A percentile compares a stretch with the other conserved stretches of the same genome.
These are phyloP conservation scores for Epithemia pelagica DNA, from an alignment of 108 stramenopile genomes.

Conservation along the genomic window DNA sequence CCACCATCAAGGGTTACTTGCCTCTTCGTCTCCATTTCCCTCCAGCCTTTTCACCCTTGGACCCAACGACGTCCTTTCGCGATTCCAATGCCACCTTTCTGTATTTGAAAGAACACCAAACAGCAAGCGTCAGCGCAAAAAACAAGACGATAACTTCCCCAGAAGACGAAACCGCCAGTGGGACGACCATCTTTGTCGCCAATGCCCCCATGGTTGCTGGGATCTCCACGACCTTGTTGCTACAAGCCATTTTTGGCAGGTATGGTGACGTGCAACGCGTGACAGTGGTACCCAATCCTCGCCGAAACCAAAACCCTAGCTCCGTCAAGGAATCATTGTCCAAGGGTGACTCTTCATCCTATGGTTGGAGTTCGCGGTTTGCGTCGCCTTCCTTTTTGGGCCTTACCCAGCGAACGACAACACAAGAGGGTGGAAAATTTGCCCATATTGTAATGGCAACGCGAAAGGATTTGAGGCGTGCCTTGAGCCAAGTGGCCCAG, in stretches of 20 bases:
- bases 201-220: conserved; percentile 72
- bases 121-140: conserved; percentile 8
- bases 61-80: not conserved
- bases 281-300: conserved; percentile 71
- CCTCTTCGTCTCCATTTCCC: conserved; percentile 67
- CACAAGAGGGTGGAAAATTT: conserved; percentile 29
- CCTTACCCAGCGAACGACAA: conserved; percentile 12
- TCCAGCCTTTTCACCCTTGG: not conserved
- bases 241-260: conserved; percentile 57
- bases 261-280: conserved; percentile 63
- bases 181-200: conserved; percentile 71
- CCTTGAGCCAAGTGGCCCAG: conserved; percentile 33
- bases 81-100: conserved; percentile 40
- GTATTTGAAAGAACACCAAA: conserved; percentile 67
- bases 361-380: conserved; percentile 19
- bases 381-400: conserved; percentile 21
- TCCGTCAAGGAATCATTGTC: not conserved
- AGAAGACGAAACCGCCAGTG: conserved; percentile 3
- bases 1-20: conserved; percentile 85
- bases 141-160: not conserved
- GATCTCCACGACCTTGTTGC: conserved; percentile 49
- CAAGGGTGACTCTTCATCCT: too few species aligned
- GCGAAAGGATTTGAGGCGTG: conserved; percentile 55
- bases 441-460: conserved; percentile 77
- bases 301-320: conserved; percentile 10